Base-by-base conservation (phyloP, 148 eudicot species). In the Agrostemma githago region DNA sequence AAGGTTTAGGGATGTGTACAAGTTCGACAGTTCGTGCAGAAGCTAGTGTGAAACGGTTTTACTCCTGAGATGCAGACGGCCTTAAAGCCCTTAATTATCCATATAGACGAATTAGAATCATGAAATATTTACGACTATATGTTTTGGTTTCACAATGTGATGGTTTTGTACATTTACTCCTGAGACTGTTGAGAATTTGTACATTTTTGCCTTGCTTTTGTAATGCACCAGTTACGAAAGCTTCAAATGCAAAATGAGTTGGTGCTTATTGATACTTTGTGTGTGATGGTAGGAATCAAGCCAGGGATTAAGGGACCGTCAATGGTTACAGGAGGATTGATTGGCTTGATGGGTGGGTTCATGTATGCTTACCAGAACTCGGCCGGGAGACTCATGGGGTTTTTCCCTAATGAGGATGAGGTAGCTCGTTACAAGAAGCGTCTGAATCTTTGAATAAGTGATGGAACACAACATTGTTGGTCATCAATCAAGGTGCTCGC, bases 291-390 rank as follows among this genome's bases (percentile, higher is more conserved):
- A 93, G 98, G 98, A 73, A 91, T 89, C 57, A 93, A 80, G 83
- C 98, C 94, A 0, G 90, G 90, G 44, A 91, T 93, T 59, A 85
- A 83, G 72, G 98, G 97, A 26, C 92, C 98, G 53, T 94, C 97
- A 9, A 91, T 94, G 98, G 97, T 94, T 77, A 94, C 97, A 2
- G 97, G 97, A 5, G 98, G 98, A 62, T 70, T 94, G 73, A 94
- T 94, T 37, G 97, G 96, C 17, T 38, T 91, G 41, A 77, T 93
- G 89, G 98, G 98, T 37, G 96, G 98, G 37, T 93, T 93, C 82
- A 93, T 94, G 96, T 91, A 91, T 68, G 98, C 98, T 20, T 91
- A 91, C 74, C 97, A 93, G 88, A 93, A 93, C 73, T 93, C 97
- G 6, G 88, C 88, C 68, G 97, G 98, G 14, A 83, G 98, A 81